A percentile compares a stretch with the other conserved stretches of the same genome.
These are phyloP conservation scores for Pleodorina starrii DNA, from an alignment of 139 green algal species.

Conservation along the genomic window DNA sequence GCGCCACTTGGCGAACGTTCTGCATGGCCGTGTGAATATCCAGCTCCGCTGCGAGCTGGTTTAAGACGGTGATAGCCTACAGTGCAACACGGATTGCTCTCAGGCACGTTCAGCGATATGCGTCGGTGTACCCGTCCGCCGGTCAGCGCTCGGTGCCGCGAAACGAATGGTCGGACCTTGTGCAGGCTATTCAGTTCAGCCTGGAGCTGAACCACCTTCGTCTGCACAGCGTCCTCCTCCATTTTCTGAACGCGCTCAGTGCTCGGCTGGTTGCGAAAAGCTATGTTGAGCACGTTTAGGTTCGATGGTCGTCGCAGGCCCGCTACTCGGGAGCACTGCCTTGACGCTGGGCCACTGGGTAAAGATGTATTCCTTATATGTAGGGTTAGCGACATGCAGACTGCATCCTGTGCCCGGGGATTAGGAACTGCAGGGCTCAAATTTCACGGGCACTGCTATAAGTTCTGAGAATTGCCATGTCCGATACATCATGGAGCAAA, in stretches of 20 bases:
- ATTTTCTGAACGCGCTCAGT: background rate
- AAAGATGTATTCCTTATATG: background rate
- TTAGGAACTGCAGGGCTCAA: background rate
- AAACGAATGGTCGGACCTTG: constrained; percentile 37
- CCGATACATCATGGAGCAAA: too few species aligned
- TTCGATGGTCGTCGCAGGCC: background rate
- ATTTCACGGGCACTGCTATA: too few species aligned
- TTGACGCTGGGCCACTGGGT: background rate
- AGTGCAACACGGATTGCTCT: background rate
- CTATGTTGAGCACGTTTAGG: background rate
- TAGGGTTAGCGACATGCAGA: background rate
- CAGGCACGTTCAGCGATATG: background rate
- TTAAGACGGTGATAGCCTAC: constrained; percentile 74
- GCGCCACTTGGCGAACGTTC: constrained; percentile 65
- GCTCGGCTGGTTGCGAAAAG: background rate
- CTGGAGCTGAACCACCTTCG: constrained; percentile 22
- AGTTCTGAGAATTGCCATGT: too few species aligned
- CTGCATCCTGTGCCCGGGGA: background rate
- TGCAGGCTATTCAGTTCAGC: constrained; percentile 39
- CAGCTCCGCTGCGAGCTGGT: constrained; percentile 68
- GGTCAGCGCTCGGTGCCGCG: constrained; percentile 6
- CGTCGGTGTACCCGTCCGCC: background rate
- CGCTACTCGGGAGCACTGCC: background rate
- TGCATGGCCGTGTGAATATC: constrained; percentile 73
- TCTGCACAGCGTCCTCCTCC: constrained; percentile 4